Conservation (phyloP, 805 yeast species). For the Jamesozyma piceae region DNA sequence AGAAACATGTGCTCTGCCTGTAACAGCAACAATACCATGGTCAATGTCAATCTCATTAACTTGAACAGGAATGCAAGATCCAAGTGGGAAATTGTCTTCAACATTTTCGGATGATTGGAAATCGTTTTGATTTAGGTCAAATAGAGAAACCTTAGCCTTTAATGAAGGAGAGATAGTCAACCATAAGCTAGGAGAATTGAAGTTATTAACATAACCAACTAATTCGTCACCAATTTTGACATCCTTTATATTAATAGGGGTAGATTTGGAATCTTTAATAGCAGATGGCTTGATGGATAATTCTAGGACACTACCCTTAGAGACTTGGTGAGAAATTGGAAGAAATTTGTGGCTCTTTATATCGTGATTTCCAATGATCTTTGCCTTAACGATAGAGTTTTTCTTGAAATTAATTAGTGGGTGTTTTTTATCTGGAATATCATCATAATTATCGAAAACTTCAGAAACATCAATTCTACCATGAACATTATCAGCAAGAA, state of each 20-base stretch:
- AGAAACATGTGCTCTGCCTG: constrained; percentile 40
- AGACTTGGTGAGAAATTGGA: constrained; percentile 51
- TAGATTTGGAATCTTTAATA: constrained; percentile 18
- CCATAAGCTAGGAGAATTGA: constrained; percentile 53
- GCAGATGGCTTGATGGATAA: constrained; percentile 45
- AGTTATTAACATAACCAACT: constrained; percentile 57
- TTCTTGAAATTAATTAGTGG: constrained; percentile 53
- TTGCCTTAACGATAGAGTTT: constrained; percentile 51
- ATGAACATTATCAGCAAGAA: constrained; percentile 64
- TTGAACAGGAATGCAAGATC: constrained; percentile 53
- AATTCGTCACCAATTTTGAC: constrained; percentile 42
- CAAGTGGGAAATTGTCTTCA: constrained; percentile 57
- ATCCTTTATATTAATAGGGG: constrained; percentile 33
- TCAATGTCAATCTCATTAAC: constrained; percentile 47
- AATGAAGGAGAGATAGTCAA: constrained; percentile 60
- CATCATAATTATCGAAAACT: constrained; percentile 43
- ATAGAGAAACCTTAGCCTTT: constrained; percentile 54
- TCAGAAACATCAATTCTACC: constrained; percentile 77
- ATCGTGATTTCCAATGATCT: constrained; percentile 71
- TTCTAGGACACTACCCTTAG: constrained; percentile 53
- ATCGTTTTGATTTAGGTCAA: constrained; percentile 51
- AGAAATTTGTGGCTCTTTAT: constrained; percentile 56
- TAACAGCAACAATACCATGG: constrained; percentile 40
- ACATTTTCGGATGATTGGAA: constrained; percentile 39
- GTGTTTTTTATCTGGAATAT: constrained; percentile 45